Evolutionary conservation across 805 yeast genomes (phyloP).

Genomic region (Alloascoidea africana): DNA sequence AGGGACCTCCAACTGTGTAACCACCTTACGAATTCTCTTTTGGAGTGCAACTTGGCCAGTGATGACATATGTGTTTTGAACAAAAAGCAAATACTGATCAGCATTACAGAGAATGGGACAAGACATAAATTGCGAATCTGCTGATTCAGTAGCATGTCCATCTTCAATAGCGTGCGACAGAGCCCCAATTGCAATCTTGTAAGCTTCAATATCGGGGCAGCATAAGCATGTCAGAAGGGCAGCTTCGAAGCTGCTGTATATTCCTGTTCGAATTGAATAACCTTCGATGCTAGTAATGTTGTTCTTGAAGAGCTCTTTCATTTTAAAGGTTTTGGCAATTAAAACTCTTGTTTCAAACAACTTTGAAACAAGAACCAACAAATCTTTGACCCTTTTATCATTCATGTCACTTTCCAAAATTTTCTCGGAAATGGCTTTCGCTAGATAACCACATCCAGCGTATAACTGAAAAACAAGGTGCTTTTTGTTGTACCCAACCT

Average conservation of each 20-base stretch:
- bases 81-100: slow-evolving; percentile 26
- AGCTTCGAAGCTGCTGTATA: slow-evolving; percentile 30
- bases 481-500: not conserved
- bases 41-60: slow-evolving; percentile 67
- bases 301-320: slow-evolving; percentile 1
- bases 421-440: slow-evolving; percentile 15
- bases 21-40: slow-evolving; percentile 36
- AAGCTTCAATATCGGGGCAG: slow-evolving; percentile 33
- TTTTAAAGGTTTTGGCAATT: slow-evolving; percentile 11
- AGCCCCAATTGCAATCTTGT: slow-evolving; percentile 28
- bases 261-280: slow-evolving; percentile 14
- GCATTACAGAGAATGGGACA: slow-evolving; percentile 17
- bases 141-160: slow-evolving; percentile 11
- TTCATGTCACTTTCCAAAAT: slow-evolving; percentile 3
- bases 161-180: slow-evolving; percentile 17
- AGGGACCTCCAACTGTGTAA: slow-evolving; percentile 15
- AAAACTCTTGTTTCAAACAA: slow-evolving; percentile 22
- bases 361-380: slow-evolving; percentile 22
- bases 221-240: slow-evolving; percentile 35
- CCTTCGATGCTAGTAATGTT: slow-evolving; percentile 11
- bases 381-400: slow-evolving; percentile 12
- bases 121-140: slow-evolving; percentile 6
- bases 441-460: not conserved
- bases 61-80: slow-evolving; percentile 38
- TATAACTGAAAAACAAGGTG: not conserved